These are phyloP conservation scores for Conringia planisiliqua DNA, from an alignment of 345 rosid species.

Conservation along the genomic window DNA sequence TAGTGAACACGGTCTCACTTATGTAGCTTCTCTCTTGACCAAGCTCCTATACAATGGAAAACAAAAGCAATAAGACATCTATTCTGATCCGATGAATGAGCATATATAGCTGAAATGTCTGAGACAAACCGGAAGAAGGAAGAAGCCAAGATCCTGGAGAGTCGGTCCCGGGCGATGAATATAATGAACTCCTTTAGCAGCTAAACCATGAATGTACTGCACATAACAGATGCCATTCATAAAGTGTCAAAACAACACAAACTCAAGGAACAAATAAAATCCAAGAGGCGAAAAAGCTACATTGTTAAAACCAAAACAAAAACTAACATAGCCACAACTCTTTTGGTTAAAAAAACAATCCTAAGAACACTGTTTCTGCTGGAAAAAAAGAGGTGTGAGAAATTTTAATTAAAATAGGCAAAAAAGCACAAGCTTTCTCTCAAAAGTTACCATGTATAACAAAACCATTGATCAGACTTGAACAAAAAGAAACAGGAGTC, in stretches of 20 bases:
- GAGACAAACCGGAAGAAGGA: conserved; percentile 75
- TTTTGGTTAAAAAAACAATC: neutral
- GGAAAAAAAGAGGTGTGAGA: neutral
- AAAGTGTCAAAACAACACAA: conserved; percentile 9
- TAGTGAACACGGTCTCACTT: conserved; percentile 79
- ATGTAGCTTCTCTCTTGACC: conserved; percentile 92
- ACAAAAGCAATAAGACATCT: conserved; percentile 14
- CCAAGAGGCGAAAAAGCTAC: neutral
- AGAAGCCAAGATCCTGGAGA: conserved; percentile 87
- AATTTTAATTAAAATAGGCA: neutral
- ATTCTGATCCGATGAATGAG: neutral
- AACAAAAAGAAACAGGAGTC: neutral
- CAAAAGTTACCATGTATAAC: conserved; percentile 25
- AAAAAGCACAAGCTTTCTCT: conserved; percentile 32
- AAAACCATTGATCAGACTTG: conserved; percentile 24
- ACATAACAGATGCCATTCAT: neutral
- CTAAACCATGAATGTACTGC: conserved; percentile 54
- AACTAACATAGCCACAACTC: neutral
- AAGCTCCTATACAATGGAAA: conserved; percentile 58
- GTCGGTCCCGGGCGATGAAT: conserved; percentile 82
- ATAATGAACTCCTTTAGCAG: conserved; percentile 96
- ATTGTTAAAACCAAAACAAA: neutral
- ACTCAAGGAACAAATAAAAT: neutral
- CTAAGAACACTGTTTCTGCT: neutral
- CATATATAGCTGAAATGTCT: neutral